Percentiles rank a stretch among this genome's conserved stretches.
phyloP scores from a whole-genome alignment of 768 basidiomycete species.

The Boletales sp. region DNA sequence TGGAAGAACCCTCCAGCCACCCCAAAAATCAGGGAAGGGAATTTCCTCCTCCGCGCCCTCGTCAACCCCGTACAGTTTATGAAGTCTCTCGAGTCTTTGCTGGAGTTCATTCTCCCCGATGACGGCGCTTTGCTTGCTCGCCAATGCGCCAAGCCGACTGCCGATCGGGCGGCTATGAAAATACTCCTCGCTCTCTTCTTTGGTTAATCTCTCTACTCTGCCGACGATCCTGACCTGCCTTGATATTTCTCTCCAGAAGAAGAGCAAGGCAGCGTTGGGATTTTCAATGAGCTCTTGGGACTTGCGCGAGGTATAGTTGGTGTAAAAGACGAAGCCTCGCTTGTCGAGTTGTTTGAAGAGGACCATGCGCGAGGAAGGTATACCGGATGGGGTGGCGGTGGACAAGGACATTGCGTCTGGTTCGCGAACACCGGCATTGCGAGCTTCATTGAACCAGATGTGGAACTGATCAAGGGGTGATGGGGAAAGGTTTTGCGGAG shows the following conservation, averaged over 20 bases:
- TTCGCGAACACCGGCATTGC: conserved; percentile 60
- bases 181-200: conserved; percentile 77
- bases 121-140: conserved; percentile 81
- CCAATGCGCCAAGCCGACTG: conserved; percentile 89
- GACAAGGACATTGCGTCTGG: conserved; percentile 90
- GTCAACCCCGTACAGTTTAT: conserved; percentile 53
- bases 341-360: conserved; percentile 88
- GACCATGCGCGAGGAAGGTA: conserved; percentile 87
- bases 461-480: conserved; percentile 85
- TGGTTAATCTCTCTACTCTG: conserved; percentile 70
- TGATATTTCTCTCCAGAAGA: conserved; percentile 89
- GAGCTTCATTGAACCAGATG: conserved; percentile 74
- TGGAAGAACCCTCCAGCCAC: conserved; percentile 94
- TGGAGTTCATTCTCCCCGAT: conserved; percentile 72
- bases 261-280: conserved; percentile 76
- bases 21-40: conserved; percentile 90
- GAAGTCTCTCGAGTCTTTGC: conserved; percentile 53
- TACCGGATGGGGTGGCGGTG: conserved; percentile 64
- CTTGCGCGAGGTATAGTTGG: conserved; percentile 95
- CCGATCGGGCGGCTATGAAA: conserved; percentile 79
- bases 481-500: conserved; percentile 56
- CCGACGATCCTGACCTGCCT: conserved; percentile 84
- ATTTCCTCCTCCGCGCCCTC: conserved; percentile 44
- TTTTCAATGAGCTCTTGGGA: conserved; percentile 75
- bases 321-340: conserved; percentile 93